Conservation (phyloP, 1,284 basidiomycete species). For the Stygiomarasmius scandens region DNA sequence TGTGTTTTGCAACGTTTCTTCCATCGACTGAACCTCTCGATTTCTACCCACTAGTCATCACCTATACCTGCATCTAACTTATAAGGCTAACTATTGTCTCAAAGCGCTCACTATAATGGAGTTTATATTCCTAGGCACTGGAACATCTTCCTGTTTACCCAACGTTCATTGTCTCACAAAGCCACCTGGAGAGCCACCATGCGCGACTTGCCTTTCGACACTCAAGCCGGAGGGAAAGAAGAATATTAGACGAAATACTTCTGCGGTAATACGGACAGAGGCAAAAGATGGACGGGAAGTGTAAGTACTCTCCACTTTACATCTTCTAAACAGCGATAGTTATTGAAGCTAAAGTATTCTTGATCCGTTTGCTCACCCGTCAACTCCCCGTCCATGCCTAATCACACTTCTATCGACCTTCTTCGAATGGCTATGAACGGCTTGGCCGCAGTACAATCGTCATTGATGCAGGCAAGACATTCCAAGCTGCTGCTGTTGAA, state of each 20-base stretch:
- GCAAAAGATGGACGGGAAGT: slow-evolving; percentile 43
- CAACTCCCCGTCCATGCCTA: not conserved
- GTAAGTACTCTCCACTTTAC: slow-evolving; percentile 7
- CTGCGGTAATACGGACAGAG: slow-evolving; percentile 59
- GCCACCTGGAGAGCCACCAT: slow-evolving; percentile 44
- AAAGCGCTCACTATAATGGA: slow-evolving; percentile 42
- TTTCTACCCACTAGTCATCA: no score
- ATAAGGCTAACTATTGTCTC: no score
- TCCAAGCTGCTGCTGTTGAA: slow-evolving; percentile 73
- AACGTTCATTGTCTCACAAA: slow-evolving; percentile 68
- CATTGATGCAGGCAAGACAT: slow-evolving; percentile 83
- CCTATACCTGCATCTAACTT: slow-evolving; percentile 11
- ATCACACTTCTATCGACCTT: not conserved
- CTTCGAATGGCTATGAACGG: no score
- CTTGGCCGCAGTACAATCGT: slow-evolving; percentile 64
- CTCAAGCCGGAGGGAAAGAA: slow-evolving; percentile 66
- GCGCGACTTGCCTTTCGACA: slow-evolving; percentile 70
- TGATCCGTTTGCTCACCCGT: not conserved
- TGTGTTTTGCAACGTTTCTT: no score
- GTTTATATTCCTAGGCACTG: slow-evolving; percentile 75
- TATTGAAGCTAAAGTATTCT: not conserved
- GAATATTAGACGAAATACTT: slow-evolving; percentile 79
- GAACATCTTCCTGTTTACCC: slow-evolving; percentile 72
- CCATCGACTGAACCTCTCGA: no score
- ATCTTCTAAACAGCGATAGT: not conserved